phyloP scores from a whole-genome alignment of 768 basidiomycete species.

The Termitomyces sp. region DNA sequence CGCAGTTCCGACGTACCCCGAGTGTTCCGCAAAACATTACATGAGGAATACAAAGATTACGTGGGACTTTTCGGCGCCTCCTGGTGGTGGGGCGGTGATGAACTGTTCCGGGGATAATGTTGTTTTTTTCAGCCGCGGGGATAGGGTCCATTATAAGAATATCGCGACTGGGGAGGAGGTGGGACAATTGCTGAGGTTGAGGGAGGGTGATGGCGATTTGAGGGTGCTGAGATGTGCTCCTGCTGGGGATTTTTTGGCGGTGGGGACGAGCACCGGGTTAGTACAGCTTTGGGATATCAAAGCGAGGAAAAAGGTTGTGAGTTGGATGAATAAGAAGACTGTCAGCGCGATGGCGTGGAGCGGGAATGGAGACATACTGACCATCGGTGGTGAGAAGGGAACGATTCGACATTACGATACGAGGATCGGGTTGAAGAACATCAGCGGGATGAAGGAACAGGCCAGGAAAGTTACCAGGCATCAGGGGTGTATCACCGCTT shows the following conservation, averaged over 20 bases:
- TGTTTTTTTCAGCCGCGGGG: conserved; percentile 51
- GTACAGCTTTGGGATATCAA: conserved; percentile 75
- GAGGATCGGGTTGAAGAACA: conserved; percentile 17
- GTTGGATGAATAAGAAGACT: conserved; percentile 49
- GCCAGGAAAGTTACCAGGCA: conserved; percentile 67
- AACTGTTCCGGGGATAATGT: conserved; percentile 44
- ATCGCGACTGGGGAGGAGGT: conserved; percentile 40
- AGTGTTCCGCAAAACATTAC: conserved; percentile 32
- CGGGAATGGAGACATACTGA: conserved; percentile 57
- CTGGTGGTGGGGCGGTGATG: conserved; percentile 24
- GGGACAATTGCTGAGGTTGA: conserved; percentile 49
- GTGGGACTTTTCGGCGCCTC: conserved; percentile 1
- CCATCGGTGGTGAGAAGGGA: conserved; percentile 65
- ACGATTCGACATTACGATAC: conserved; percentile 53
- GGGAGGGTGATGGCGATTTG: conserved; percentile 45
- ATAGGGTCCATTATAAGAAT: conserved; percentile 54
- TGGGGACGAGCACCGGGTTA: conserved; percentile 60
- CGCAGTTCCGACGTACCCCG: conserved; percentile 28
- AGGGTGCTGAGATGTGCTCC: conserved; percentile 30
- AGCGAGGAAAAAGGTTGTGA: conserved; percentile 50
- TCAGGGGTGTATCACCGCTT: conserved; percentile 59
- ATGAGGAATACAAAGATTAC: conserved; percentile 25
- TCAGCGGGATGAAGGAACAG: conserved; percentile 56
- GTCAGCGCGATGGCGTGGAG: conserved; percentile 68
- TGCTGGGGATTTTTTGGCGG: conserved; percentile 45